A percentile compares a stretch with the other conserved stretches of the same genome.
Evolutionary conservation across 83 land plant species (phyloP).

Genomic region (Isoetes engelmannii): DNA sequence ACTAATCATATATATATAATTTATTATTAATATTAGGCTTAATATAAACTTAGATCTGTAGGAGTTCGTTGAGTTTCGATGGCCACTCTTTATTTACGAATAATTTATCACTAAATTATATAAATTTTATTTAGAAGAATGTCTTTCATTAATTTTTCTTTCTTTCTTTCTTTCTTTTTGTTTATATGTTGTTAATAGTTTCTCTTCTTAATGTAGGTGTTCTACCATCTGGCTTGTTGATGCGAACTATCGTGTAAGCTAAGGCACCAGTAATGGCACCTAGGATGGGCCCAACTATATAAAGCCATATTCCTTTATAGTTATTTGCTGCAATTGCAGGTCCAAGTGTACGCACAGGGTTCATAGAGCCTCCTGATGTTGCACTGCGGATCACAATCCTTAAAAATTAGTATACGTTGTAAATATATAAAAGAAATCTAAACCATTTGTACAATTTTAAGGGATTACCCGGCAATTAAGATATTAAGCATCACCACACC

Average conservation of each 20-base stretch:
- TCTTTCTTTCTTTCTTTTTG: not conserved
- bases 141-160: not conserved
- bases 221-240: not conserved
- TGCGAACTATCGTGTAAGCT: conserved; percentile 23
- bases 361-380: conserved; percentile 26
- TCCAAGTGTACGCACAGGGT: conserved; percentile 24
- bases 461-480: conserved; percentile 31
- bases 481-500: conserved; percentile 33
- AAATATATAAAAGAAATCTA: too few relatives aligned
- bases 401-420: too few relatives aligned
- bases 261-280: conserved; percentile 20
- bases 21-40: too few relatives aligned
- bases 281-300: conserved; percentile 17
- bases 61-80: too few relatives aligned
- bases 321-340: conserved; percentile 27
- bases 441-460: not conserved
- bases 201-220: not conserved
- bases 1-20: too few relatives aligned
- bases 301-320: conserved; percentile 20
- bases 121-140: not conserved
- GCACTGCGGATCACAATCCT: not conserved
- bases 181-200: not conserved
- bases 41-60: too few relatives aligned
- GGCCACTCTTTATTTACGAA: too few relatives aligned
- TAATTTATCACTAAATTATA: too few relatives aligned